phyloP scores from a whole-genome alignment of 768 basidiomycete genomes.

The Leccinum disarticulatum region DNA sequence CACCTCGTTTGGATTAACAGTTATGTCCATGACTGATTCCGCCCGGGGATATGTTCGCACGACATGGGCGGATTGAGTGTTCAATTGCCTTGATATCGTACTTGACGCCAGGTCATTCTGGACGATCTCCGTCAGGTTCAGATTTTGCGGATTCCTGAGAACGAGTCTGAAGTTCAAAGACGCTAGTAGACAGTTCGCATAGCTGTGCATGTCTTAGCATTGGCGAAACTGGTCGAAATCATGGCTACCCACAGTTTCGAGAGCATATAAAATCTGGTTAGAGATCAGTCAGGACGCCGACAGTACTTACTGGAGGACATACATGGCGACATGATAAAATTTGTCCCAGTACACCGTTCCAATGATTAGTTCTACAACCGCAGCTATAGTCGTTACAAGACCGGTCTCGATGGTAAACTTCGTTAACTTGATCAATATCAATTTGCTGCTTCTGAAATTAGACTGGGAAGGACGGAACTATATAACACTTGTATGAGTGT shows the following conservation, averaged over 20 bases:
- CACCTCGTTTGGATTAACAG: too few relatives aligned
- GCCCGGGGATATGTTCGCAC: too few relatives aligned
- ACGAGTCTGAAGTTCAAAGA: too few relatives aligned
- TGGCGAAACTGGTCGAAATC: neutral
- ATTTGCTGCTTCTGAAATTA: slow-evolving; percentile 2
- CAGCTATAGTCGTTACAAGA: slow-evolving; percentile 19
- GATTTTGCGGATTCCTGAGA: too few relatives aligned
- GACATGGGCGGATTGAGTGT: too few relatives aligned
- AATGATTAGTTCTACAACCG: slow-evolving; percentile 19
- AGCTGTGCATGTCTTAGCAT: too few relatives aligned
- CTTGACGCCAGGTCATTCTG: too few relatives aligned
- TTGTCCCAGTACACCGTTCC: neutral
- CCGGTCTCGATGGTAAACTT: slow-evolving; percentile 28
- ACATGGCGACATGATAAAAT: slow-evolving; percentile 21
- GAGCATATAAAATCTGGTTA: neutral
- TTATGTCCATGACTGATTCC: too few relatives aligned
- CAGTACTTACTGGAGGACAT: neutral
- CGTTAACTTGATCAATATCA: slow-evolving; percentile 11
- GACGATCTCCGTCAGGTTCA: too few relatives aligned
- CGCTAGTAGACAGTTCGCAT: too few relatives aligned
- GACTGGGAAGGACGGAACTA: slow-evolving; percentile 19
- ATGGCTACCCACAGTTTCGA: neutral
- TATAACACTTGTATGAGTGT: neutral
- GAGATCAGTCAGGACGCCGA: too few relatives aligned
- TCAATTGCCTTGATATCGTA: too few relatives aligned